phyloP scores from a whole-genome alignment of 306 rosid genomes.

The Citrullus colocynthis region DNA sequence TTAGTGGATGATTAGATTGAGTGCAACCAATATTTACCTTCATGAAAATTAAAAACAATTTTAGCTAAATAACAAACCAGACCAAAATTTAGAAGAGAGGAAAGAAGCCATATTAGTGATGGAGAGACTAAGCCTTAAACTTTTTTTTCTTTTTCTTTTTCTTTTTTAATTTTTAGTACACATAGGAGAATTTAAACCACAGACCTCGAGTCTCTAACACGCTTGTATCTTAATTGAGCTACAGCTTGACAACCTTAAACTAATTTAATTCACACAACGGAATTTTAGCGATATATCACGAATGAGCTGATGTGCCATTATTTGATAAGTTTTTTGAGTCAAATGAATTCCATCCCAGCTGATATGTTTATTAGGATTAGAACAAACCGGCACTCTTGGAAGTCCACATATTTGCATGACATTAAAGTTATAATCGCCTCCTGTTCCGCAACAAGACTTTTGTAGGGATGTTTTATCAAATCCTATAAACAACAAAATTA shows the following conservation, averaged over 20 bases:
- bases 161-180: no score
- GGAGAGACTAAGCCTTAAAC: no score
- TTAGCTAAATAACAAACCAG: no score
- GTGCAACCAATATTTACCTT: no score
- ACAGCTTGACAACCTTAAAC: not conserved
- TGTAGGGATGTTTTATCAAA: slow-evolving; percentile 2
- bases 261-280: not conserved
- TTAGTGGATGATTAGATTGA: no score
- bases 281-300: not conserved
- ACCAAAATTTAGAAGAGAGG: no score
- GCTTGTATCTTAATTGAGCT: no score
- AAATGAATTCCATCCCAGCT: slow-evolving; percentile 21
- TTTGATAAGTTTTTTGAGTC: slow-evolving; percentile 7
- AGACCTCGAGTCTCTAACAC: no score
- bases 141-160: no score
- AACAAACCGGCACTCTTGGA: slow-evolving; percentile 1
- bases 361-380: slow-evolving; percentile 7
- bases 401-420: not conserved
- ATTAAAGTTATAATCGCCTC: slow-evolving; percentile 8
- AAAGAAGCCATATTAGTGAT: no score
- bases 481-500: not conserved
- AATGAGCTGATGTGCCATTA: slow-evolving; percentile 6
- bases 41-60: no score
- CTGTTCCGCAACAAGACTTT: slow-evolving; percentile 16
- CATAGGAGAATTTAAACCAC: no score